Evolutionary conservation across 495 filamentous ascomycete genomes (phyloP).

Genomic region (Melanomma pulvis-pyrius): DNA sequence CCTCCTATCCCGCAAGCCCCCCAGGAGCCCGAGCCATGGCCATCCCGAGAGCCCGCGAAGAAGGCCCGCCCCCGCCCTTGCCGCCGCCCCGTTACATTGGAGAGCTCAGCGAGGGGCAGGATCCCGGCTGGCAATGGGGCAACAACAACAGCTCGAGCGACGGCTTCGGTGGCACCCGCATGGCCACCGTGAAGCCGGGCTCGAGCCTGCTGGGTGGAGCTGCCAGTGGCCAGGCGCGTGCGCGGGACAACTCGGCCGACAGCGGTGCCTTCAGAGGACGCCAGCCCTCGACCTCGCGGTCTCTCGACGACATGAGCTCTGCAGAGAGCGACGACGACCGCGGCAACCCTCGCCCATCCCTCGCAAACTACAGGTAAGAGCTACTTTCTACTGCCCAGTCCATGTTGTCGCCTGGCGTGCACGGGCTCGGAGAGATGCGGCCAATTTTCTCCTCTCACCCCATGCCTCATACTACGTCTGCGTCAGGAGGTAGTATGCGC

Average conservation of each 20-base stretch:
- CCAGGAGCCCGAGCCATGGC: slow-evolving; percentile 53
- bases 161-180: slow-evolving; percentile 49
- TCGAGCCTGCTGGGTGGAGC: slow-evolving; percentile 57
- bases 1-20: slow-evolving; percentile 31
- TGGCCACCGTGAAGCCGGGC: slow-evolving; percentile 49
- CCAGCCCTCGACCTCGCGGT: slow-evolving; percentile 11
- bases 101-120: slow-evolving; percentile 57
- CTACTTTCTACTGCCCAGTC: neutral
- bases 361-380: slow-evolving; percentile 36
- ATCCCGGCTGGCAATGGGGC: slow-evolving; percentile 64
- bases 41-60: slow-evolving; percentile 56
- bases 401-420: neutral
- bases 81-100: slow-evolving; percentile 62
- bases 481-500: neutral
- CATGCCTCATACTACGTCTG: neutral
- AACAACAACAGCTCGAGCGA: slow-evolving; percentile 53
- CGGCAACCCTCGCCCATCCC: slow-evolving; percentile 21
- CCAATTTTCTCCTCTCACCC: neutral
- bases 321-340: slow-evolving; percentile 29
- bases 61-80: slow-evolving; percentile 62
- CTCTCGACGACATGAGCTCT: slow-evolving; percentile 36
- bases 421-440: neutral
- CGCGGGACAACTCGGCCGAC: slow-evolving; percentile 11
- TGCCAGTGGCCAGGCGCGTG: slow-evolving; percentile 9
- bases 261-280: slow-evolving; percentile 2